These are phyloP conservation scores for Plantago elongata DNA, from an alignment of 257 asterid species.

Conservation along the genomic window DNA sequence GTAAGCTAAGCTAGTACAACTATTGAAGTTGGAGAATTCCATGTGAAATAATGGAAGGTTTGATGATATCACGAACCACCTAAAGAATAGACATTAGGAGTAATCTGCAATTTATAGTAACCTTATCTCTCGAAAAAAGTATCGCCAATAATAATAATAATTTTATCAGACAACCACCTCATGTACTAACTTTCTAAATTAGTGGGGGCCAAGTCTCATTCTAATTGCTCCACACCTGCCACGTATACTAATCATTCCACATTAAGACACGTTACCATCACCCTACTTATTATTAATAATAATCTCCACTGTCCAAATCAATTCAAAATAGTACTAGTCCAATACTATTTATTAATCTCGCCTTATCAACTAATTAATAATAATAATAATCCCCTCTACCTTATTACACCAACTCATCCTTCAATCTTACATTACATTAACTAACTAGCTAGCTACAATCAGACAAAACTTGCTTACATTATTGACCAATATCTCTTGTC, in stretches of 20 bases:
- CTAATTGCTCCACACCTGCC: slow-evolving; percentile 22
- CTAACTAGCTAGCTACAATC: no score
- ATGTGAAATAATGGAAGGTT: no score
- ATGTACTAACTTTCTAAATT: slow-evolving; percentile 21
- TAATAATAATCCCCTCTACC: background rate
- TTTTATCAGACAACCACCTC: slow-evolving; percentile 20
- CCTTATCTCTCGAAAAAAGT: no score
- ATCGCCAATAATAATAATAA: background rate
- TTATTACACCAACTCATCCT: slow-evolving; percentile 25
- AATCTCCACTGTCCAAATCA: slow-evolving; percentile 2
- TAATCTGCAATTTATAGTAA: no score
- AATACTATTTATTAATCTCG: slow-evolving; percentile 32
- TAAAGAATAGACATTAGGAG: no score
- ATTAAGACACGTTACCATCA: slow-evolving; percentile 14
- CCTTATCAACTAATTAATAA: slow-evolving; percentile 17
- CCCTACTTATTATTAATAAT: background rate
- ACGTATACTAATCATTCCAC: slow-evolving; percentile 23
- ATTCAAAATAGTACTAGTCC: no score
- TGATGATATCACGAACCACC: no score
- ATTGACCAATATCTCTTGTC: no score
- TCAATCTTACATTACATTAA: slow-evolving; percentile 39
- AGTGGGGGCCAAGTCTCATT: slow-evolving; percentile 33
- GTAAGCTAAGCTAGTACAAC: no score
- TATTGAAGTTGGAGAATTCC: no score
- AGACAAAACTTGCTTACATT: no score